Evolutionary conservation across 2,329 filamentous ascomycete species (phyloP).

Genomic region (Magnaporthiopsis rhizophila): DNA sequence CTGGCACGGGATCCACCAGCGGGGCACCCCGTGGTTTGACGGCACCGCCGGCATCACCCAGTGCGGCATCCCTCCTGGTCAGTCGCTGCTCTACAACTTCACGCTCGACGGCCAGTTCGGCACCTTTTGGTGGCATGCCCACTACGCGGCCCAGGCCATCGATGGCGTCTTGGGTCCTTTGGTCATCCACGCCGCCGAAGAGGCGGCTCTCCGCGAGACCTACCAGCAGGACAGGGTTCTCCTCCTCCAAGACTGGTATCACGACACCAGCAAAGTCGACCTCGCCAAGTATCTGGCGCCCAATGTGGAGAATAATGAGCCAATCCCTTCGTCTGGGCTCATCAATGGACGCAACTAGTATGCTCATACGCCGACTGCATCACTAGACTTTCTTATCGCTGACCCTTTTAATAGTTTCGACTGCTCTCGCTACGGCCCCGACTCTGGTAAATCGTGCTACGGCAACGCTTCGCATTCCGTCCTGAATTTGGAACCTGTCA

Average conservation of each 20-base stretch:
- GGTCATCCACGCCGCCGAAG: slow-evolving; percentile 52
- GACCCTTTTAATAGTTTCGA: slow-evolving; percentile 2
- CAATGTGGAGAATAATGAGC: slow-evolving; percentile 52
- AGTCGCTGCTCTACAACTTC: slow-evolving; percentile 52
- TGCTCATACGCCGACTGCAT: not conserved
- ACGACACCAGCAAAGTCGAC: slow-evolving; percentile 40
- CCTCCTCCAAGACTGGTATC: slow-evolving; percentile 68
- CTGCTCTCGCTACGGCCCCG: slow-evolving; percentile 6
- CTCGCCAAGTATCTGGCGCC: slow-evolving; percentile 47
- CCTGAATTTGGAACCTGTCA: not conserved
- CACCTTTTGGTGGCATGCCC: slow-evolving; percentile 49
- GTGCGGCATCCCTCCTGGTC: slow-evolving; percentile 47
- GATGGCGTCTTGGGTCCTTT: slow-evolving; percentile 60
- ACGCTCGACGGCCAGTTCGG: slow-evolving; percentile 31
- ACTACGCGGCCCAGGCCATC: slow-evolving; percentile 51
- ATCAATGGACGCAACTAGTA: slow-evolving; percentile 42
- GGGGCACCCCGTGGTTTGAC: slow-evolving; percentile 9
- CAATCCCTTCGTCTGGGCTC: slow-evolving; percentile 56
- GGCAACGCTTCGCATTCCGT: slow-evolving; percentile 6
- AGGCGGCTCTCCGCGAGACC: slow-evolving; percentile 35
- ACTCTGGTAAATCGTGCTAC: slow-evolving; percentile 5
- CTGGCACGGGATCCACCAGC: slow-evolving; percentile 12
- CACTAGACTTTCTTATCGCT: not conserved
- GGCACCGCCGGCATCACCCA: slow-evolving; percentile 41
- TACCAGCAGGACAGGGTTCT: slow-evolving; percentile 51